Evolutionary conservation across 1,284 basidiomycete species (phyloP), one percentile per base, ranked within the genome.

Genomic region (Moesziomyces aphidis): DNA sequence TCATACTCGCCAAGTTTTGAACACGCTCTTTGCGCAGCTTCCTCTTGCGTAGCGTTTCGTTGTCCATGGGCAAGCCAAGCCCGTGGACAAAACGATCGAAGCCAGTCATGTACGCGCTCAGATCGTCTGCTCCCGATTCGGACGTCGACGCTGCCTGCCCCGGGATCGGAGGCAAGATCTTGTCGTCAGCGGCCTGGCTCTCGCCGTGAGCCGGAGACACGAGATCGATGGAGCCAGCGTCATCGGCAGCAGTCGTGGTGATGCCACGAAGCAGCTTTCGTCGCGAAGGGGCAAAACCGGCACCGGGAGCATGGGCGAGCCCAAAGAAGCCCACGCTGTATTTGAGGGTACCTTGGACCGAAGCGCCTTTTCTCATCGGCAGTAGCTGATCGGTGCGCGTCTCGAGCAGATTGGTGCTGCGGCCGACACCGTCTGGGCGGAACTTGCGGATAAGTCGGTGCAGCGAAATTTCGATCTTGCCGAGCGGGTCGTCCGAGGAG

Each of bases 401-500:
- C 52, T 81, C 79, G 60, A 82, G 57, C 51, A 79, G 42, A 24
- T 72, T 71, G 44, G 61, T 59, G 46, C 61, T 60, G 11, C 57
- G 55, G 9, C 62, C 48, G 26, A 66, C 59, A 28, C 58, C 67
- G 0, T 63, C 56, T 8, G 62, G 60, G 7, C 51, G 46, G 44
- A 64, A 67, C 22, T 69, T 66, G 48, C 63, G 68, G 31, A 81
- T 78, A 31, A 82, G 76, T 0, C 64, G 55, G 47, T 73, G 74
- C 46, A 82, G 54, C 4, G 70, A 70, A 43, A 82, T 65, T 31
- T 81, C 79, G 26, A 82, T 51, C 59, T 80, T 78, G 51, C 81
- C 81, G 0, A 82, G 68, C n/a, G 77, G 76, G 47, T 83, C 81
- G 45, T 83, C 81, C 5, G 74, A 74, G n/a, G 76, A 79, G 69